Evolutionary conservation across 78 protist genomes (phyloP), one percentile per base, ranked within the genome.

Genomic region (Blattamonas nauphoetae): DNA sequence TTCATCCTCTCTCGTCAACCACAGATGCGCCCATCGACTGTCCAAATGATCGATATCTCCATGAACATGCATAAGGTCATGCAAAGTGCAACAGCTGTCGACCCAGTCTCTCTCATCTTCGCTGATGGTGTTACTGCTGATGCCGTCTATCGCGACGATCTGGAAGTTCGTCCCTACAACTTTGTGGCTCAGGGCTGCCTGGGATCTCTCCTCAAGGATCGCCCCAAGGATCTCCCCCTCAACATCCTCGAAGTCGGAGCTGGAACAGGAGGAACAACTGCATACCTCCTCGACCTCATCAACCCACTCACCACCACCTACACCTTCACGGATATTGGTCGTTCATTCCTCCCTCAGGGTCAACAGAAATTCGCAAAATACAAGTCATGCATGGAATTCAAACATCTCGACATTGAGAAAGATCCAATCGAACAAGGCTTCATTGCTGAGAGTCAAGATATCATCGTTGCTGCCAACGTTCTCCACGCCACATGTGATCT

Each of bases 391-490:
- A 6, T 79, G 6, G 32, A 79, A 6, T 79, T 33, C 83, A 21
- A 6, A 6, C 29, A 4, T 4, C 83, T 79, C 32, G 41, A 79
- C 83, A 79, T 79, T 21, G 83, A 79, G 41, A 5, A 79, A 11
- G 45, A 79, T 38, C 83, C 83, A 6, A 6, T 79, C 32, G 83
- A 6, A 6, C 83, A 79, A 21, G 83, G 83, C 33, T 79, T 79
- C 41, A 5, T 32, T 4, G 42, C 83, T 4, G 45, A 21, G 29
- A 4, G 11, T 5, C 21, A 79, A 5, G 83, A 79, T 21, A 6
- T 79, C 32, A 79, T 79, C 21, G 6, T 79, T 21, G 83, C 83
- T 4, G 83, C 83, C 83, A 79, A 79, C 83, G 83, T 79, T 5
- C 45, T 79, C 41, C 83, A 79, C 83, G 83, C 83, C 41, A 79